Base-by-base conservation (phyloP, 495 filamentous ascomycete genomes). In the Lasiosphaeriaceae sp. region DNA sequence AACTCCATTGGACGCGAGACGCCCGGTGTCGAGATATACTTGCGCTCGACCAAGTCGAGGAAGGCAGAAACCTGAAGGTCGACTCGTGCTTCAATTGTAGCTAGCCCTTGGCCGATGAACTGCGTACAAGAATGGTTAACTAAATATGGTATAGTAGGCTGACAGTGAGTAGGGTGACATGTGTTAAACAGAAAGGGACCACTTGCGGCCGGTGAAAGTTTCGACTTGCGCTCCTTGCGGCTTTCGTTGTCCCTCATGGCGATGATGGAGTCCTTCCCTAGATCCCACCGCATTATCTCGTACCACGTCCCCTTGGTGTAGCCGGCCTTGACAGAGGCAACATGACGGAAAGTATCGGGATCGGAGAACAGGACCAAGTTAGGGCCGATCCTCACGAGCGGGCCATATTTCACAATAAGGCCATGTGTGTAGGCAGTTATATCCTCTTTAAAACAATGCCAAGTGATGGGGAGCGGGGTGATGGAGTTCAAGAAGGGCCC, bases 11-110 rank as follows among this genome's bases (percentile, higher is more conserved):
- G 73, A 54, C 55, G 47, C 31, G 48, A 59, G 11, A 73, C 57
- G n/a, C 75, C 80, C 26, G 78, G 68, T 51, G 74, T 82, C 48
- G 72, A 74, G 54, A 85, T 72, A 59, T 78, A 82, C 56, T 83
- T 73, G 2, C 52, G 80, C 71, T 82, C 61, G 31, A 70, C 60
- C 14, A 62, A 2, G 57, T 59, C 77, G 69, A 48, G 70, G 66
- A 60, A 75, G 66, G 53, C 76, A 63, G 48, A 74, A 62, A 71
- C 77, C 71, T 59, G 74, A 62, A 62, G 74, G 73, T 56, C 77
- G 63, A 56, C 60, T 19, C 57, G 79, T 67, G 61, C 83, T 73
- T 45, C 68, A 50, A 78, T 74, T 57, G 72, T 20, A 67, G 69
- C 46, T 74, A 69, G 66, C 78, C 80, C 71, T 66, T 60, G 71